Base-by-base conservation (phyloP, 2,329 filamentous ascomycete genomes). In the Erysiphe pulchra region DNA sequence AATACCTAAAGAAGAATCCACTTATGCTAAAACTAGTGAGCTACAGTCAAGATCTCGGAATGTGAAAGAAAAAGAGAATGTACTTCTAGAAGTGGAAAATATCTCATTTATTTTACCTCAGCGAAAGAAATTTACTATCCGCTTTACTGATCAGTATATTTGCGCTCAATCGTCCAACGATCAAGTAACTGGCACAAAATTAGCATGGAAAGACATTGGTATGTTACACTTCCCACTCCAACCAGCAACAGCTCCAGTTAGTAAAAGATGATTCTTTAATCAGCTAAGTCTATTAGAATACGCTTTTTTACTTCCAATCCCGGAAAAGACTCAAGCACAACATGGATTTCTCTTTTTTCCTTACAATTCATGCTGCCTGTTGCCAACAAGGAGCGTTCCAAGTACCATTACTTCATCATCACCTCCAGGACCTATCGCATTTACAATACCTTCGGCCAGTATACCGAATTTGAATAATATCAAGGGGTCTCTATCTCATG, bases 81-180 rank as follows among this genome's bases (percentile, higher is more conserved):
- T 77, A 0, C 58, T 77, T 24, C 62, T 78, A 16, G 70, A 70
- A 50, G 64, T 79, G 48, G 75, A 74, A 57, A 75, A 78, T 40
- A 73, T 80, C 17, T 79, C 74, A 0, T 65, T 79, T n/a, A 70
- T 73, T 0, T 65, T 77, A 4, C 76, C 76, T 0, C 72, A 75
- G 60, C 65, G 76, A 50, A 80, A 80, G 60, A 80, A 79, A 59
- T 73, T 73, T 52, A 71, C 74, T 50, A 57, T 80, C 9, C 75
- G 71, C 57, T 70, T 79, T 50, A 79, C 74, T 2, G 60, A 65
- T 6, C 65, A 66, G 48, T 70, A 71, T 50, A 54, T 78, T 32
- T 77, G 76, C 50, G 73, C 72, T 13, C 65, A 69, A 33, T 61
- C 63, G 1, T 10, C 9, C 28, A 62, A 70, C 0, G 61, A 62